These are phyloP conservation scores for Smallanthus sonchifolius DNA, from an alignment of 129 eudicot species.

Conservation along the genomic window DNA sequence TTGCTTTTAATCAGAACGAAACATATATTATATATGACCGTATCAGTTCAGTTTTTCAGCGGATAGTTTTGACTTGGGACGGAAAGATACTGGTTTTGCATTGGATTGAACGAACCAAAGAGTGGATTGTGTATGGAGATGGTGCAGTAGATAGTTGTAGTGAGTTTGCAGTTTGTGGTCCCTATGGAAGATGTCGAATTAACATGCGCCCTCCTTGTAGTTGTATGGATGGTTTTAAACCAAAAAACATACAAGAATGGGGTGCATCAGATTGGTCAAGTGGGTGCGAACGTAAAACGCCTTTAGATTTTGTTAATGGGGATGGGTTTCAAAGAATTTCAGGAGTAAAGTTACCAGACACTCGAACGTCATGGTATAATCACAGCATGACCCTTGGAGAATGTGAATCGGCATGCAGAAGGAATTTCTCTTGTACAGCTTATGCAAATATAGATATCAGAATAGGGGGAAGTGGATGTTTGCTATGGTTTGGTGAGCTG, in stretches of 20 bases:
- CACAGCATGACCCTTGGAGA: slow-evolving; percentile 31
- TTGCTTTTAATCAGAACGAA: slow-evolving; percentile 18
- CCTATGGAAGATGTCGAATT: slow-evolving; percentile 28
- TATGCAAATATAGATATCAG: slow-evolving; percentile 23
- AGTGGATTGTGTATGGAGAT: slow-evolving; percentile 11
- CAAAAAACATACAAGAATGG: slow-evolving; percentile 6
- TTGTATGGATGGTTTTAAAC: slow-evolving; percentile 33
- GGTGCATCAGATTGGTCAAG: slow-evolving; percentile 22
- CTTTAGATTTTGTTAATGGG: slow-evolving; percentile 18
- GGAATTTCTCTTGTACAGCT: slow-evolving; percentile 24
- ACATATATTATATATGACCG: slow-evolving; percentile 8
- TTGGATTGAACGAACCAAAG: slow-evolving; percentile 16
- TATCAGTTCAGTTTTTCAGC: not conserved
- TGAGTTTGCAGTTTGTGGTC: slow-evolving; percentile 33
- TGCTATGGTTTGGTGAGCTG: slow-evolving; percentile 33
- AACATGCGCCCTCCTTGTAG: slow-evolving; percentile 11
- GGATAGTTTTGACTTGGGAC: slow-evolving; percentile 1
- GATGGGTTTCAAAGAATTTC: slow-evolving; percentile 24
- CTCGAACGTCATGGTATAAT: slow-evolving; percentile 20
- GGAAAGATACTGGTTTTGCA: slow-evolving; percentile 9
- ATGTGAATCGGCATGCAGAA: slow-evolving; percentile 27
- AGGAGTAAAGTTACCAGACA: slow-evolving; percentile 33
- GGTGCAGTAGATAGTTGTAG: slow-evolving; percentile 21
- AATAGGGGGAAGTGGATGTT: slow-evolving; percentile 32
- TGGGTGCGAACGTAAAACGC: slow-evolving; percentile 27